Percentiles rank a stretch among this genome's conserved stretches.
These are phyloP conservation scores for Penicillium malachiteum DNA, from an alignment of 495 filamentous ascomycete species.

Conservation along the genomic window DNA sequence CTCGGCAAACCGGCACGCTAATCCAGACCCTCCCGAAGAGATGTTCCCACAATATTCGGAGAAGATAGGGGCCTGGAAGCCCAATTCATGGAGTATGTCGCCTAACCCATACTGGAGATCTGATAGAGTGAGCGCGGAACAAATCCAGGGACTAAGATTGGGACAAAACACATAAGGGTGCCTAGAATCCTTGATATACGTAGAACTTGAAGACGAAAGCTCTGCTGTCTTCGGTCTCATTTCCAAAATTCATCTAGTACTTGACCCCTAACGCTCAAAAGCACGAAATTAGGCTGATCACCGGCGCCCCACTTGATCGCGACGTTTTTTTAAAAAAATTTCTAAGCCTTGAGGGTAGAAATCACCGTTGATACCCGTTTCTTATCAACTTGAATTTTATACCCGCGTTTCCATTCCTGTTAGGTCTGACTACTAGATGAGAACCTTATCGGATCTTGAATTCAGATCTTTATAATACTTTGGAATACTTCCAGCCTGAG, in stretches of 20 bases:
- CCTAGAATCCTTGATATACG: no score
- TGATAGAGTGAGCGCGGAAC: background rate
- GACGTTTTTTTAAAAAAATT: conserved; percentile 9
- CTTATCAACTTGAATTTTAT: background rate
- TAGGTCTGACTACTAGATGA: no score
- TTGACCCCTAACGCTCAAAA: no score
- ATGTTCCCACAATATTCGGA: background rate
- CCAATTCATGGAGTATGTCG: background rate
- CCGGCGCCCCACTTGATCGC: conserved; percentile 13
- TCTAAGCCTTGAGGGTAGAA: background rate
- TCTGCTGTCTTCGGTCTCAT: conserved; percentile 6
- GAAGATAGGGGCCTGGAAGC: background rate
- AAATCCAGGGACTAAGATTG: no score
- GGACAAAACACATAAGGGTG: no score
- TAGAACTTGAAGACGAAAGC: no score
- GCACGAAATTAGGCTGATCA: conserved; percentile 16
- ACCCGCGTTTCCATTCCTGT: no score
- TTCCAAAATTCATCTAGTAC: conserved; percentile 4
- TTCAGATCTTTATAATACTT: no score
- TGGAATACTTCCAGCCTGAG: no score
- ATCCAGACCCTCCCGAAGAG: background rate
- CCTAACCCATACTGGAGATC: background rate
- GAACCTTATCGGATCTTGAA: no score
- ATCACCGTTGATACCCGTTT: background rate
- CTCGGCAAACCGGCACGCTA: conserved; percentile 5